These are phyloP conservation scores for Arthrobotrys sphaeroides DNA, from an alignment of 2,329 filamentous ascomycete genomes.

Conservation along the genomic window DNA sequence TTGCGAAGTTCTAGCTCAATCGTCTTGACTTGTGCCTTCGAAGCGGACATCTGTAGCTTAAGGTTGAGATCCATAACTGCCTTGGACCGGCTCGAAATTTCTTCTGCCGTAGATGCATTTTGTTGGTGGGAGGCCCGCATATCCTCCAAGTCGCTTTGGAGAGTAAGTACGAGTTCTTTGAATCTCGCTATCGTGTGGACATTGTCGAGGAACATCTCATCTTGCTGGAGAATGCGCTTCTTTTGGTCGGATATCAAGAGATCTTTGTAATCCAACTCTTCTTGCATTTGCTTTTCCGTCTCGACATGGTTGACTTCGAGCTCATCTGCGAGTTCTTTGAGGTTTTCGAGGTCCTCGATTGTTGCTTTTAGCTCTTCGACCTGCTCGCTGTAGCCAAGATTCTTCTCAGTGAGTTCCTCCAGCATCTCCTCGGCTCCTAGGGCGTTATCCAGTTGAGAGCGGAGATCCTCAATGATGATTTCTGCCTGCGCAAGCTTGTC, in stretches of 20 bases:
- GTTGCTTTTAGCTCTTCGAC: slow-evolving; percentile 82
- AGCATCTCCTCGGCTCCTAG: slow-evolving; percentile 92
- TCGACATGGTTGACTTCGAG: slow-evolving; percentile 92
- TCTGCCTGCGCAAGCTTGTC: slow-evolving; percentile 78
- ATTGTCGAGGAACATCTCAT: slow-evolving; percentile 82
- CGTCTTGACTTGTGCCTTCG: slow-evolving; percentile 91
- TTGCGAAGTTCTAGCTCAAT: slow-evolving; percentile 89
- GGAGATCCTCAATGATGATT: slow-evolving; percentile 80
- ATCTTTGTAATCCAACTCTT: slow-evolving; percentile 90
- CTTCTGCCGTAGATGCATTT: slow-evolving; percentile 89
- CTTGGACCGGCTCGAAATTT: slow-evolving; percentile 84
- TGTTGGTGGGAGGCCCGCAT: slow-evolving; percentile 91
- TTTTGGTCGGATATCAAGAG: slow-evolving; percentile 82
- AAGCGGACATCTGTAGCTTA: slow-evolving; percentile 87
- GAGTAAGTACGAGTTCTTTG: slow-evolving; percentile 82
- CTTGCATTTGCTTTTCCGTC: slow-evolving; percentile 91
- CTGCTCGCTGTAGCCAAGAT: slow-evolving; percentile 81
- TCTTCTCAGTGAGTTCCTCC: slow-evolving; percentile 87
- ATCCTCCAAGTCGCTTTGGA: slow-evolving; percentile 87
- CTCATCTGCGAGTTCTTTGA: slow-evolving; percentile 94
- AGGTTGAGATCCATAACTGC: slow-evolving; percentile 97
- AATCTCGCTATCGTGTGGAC: slow-evolving; percentile 90
- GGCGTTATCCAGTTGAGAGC: slow-evolving; percentile 88
- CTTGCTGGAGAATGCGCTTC: slow-evolving; percentile 77
- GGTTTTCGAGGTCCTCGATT: slow-evolving; percentile 85